A percentile compares a stretch with the other conserved stretches of the same genome.
These are phyloP conservation scores for Venturia oleaginea DNA, from an alignment of 2,329 filamentous ascomycete genomes.

Conservation along the genomic window DNA sequence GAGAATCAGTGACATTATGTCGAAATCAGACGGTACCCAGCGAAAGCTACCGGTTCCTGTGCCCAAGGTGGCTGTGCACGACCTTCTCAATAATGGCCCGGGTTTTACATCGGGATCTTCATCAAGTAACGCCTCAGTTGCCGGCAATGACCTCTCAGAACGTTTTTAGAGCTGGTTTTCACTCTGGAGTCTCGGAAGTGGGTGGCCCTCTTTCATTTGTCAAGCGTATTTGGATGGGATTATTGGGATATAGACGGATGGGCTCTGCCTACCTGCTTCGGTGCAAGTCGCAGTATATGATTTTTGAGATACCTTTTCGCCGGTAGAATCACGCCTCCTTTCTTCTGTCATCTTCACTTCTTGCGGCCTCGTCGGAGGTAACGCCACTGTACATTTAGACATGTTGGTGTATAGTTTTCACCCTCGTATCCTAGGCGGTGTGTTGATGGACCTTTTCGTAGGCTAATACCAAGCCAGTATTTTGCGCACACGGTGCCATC, in stretches of 20 bases:
- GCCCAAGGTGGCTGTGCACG: constrained; percentile 82
- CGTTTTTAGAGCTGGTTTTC: constrained; percentile 21
- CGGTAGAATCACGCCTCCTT: constrained; percentile 5
- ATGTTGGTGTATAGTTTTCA: background rate
- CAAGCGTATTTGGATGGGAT: background rate
- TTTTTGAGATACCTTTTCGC: constrained; percentile 9
- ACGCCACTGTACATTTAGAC: background rate
- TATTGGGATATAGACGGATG: constrained; percentile 1
- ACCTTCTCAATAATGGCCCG: constrained; percentile 60
- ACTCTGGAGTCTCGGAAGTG: background rate
- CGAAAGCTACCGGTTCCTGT: constrained; percentile 82
- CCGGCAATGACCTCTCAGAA: constrained; percentile 43
- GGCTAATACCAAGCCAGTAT: background rate
- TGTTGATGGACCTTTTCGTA: background rate
- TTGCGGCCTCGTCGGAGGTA: background rate
- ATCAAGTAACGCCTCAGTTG: constrained; percentile 67
- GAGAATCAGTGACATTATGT: constrained; percentile 87
- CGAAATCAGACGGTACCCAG: constrained; percentile 74
- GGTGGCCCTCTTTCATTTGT: background rate
- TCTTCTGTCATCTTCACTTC: constrained; percentile 6
- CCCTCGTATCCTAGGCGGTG: background rate
- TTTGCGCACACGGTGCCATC: background rate
- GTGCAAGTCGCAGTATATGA: background rate
- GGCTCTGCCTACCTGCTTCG: background rate
- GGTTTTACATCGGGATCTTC: constrained; percentile 67